These are phyloP conservation scores for Calonectria pteridis DNA, from an alignment of 2,329 filamentous ascomycete species.

Conservation along the genomic window DNA sequence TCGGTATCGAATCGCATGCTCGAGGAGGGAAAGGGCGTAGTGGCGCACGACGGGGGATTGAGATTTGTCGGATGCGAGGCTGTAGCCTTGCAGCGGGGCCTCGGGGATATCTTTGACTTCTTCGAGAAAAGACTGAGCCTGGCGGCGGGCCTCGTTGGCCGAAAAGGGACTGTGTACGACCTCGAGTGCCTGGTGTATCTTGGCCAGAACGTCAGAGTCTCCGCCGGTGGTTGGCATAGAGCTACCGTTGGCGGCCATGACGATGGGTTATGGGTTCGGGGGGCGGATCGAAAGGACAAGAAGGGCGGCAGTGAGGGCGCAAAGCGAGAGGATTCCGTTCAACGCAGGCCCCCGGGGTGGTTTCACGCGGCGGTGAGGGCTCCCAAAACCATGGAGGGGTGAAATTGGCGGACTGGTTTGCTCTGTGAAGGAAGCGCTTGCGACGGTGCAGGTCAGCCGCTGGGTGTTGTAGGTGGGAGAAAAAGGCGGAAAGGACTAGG, in stretches of 20 bases:
- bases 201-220: conserved; percentile 65
- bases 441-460: conserved; percentile 2
- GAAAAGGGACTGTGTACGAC: conserved; percentile 88
- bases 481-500: conserved; percentile 19
- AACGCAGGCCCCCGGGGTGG: conserved; percentile 36
- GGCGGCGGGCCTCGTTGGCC: conserved; percentile 82
- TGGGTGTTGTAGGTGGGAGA: conserved; percentile 5
- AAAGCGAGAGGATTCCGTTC: conserved; percentile 32
- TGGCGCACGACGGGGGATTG: conserved; percentile 89
- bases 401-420: conserved; percentile 11
- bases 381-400: conserved; percentile 35
- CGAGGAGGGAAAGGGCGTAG: conserved; percentile 92
- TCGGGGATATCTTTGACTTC: conserved; percentile 82
- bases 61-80: conserved; percentile 79
- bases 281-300: conserved; percentile 22
- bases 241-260: conserved; percentile 55
- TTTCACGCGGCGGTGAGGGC: conserved; percentile 30
- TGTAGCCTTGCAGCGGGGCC: conserved; percentile 87
- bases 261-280: conserved; percentile 7
- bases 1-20: conserved; percentile 88
- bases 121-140: conserved; percentile 90
- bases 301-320: conserved; percentile 31
- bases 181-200: conserved; percentile 87
- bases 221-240: conserved; percentile 47
- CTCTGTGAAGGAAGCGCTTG: conserved; percentile 14